Evolutionary conservation across 805 yeast species (phyloP).

Genomic region (Yarrowia sp.): DNA sequence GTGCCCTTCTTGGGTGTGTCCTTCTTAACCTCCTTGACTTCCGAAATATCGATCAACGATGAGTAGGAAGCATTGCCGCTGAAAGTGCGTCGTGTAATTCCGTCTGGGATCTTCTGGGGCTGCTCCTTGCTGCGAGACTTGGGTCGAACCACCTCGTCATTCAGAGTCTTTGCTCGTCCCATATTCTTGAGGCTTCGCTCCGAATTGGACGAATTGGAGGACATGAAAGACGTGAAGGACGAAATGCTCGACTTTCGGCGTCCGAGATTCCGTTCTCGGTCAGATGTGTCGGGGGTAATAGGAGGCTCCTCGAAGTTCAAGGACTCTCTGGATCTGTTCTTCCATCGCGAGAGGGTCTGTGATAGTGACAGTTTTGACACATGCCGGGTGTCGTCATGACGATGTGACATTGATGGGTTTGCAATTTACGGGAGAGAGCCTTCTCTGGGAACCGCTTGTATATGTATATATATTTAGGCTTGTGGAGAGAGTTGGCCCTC

Average conservation of each 20-base stretch:
- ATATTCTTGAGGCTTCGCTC: slow-evolving; percentile 25
- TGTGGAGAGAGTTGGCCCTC: slow-evolving; percentile 30
- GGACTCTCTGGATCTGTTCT: slow-evolving; percentile 25
- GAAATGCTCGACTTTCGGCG: slow-evolving; percentile 34
- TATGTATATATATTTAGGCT: slow-evolving; percentile 21
- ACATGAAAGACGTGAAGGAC: slow-evolving; percentile 29
- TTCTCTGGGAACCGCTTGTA: slow-evolving; percentile 2
- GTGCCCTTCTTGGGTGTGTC: too few relatives aligned
- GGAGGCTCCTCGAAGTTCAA: slow-evolving; percentile 18
- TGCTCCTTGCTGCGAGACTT: slow-evolving; percentile 17
- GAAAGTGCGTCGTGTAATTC: slow-evolving; percentile 3
- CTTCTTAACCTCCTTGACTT: slow-evolving; percentile 4
- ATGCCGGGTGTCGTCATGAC: slow-evolving; percentile 29
- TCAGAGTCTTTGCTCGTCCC: slow-evolving; percentile 20
- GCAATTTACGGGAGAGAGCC: background rate
- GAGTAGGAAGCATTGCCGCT: slow-evolving; percentile 19
- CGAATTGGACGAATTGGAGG: slow-evolving; percentile 8
- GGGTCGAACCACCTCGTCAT: slow-evolving; percentile 8
- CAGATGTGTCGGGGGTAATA: background rate
- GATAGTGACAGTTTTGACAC: slow-evolving; percentile 35
- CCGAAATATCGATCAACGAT: slow-evolving; percentile 26
- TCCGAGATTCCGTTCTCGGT: slow-evolving; percentile 8
- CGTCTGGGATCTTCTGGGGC: background rate
- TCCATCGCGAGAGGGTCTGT: slow-evolving; percentile 36
- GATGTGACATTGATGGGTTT: slow-evolving; percentile 8